Evolutionary conservation across 495 filamentous ascomycete genomes (phyloP).

Genomic region (Recurvomyces mirabilis): DNA sequence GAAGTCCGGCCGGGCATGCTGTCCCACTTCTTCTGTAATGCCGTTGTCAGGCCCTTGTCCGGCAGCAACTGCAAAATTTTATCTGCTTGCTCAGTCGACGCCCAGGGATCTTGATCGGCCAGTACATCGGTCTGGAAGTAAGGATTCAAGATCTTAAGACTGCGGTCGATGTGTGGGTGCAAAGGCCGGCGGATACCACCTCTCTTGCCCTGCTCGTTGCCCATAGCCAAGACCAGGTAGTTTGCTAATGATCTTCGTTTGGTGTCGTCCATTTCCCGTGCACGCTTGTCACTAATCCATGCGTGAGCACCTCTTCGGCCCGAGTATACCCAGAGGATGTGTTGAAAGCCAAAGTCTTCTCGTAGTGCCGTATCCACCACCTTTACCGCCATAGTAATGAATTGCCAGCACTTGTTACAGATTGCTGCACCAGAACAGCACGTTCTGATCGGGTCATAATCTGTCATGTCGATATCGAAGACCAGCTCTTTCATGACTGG

Average conservation of each 20-base stretch:
- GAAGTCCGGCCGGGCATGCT: constrained; percentile 65
- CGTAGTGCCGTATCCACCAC: constrained; percentile 74
- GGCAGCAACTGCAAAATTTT: constrained; percentile 66
- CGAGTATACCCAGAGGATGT: constrained; percentile 97
- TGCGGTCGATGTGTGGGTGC: constrained; percentile 83
- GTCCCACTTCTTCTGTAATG: constrained; percentile 82
- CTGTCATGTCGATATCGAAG: constrained; percentile 98
- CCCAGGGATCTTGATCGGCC: constrained; percentile 76
- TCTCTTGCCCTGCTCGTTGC: constrained; percentile 75
- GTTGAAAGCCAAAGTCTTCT: constrained; percentile 91
- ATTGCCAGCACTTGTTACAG: constrained; percentile 88
- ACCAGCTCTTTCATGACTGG: constrained; percentile 85
- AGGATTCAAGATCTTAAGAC: constrained; percentile 65
- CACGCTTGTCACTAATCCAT: constrained; percentile 92
- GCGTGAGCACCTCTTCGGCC: constrained; percentile 93
- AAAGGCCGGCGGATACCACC: constrained; percentile 76
- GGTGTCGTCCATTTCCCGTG: constrained; percentile 69
- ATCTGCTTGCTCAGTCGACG: constrained; percentile 50
- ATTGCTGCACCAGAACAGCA: constrained; percentile 92
- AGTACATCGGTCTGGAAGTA: constrained; percentile 77
- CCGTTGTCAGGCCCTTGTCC: constrained; percentile 58
- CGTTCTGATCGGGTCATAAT: constrained; percentile 93
- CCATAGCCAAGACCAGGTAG: constrained; percentile 78
- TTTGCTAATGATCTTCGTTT: constrained; percentile 71
- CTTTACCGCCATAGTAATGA: constrained; percentile 94